phyloP scores from a whole-genome alignment of 1,284 basidiomycete species.

The Trichosporon faecale region DNA sequence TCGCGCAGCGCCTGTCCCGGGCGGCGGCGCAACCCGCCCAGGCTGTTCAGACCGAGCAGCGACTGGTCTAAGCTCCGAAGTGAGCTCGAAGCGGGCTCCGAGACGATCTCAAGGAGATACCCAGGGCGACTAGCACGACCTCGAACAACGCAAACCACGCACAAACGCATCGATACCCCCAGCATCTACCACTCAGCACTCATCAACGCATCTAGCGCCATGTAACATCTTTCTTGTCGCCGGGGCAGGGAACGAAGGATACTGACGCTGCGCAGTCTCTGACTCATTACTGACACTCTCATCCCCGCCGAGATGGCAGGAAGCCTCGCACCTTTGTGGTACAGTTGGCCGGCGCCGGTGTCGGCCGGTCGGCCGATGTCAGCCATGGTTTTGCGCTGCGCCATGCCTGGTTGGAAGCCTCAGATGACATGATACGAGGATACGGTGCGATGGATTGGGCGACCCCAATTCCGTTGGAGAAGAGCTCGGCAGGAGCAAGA shows the following conservation, averaged over 20 bases:
- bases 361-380: too few relatives aligned
- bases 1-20: slow-evolving; percentile 30
- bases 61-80: neutral
- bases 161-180: neutral
- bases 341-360: too few relatives aligned
- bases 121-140: neutral
- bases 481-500: too few relatives aligned
- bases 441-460: too few relatives aligned
- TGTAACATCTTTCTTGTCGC: neutral
- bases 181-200: slow-evolving; percentile 14
- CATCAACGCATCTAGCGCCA: neutral
- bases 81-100: too few relatives aligned
- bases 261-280: neutral
- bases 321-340: too few relatives aligned
- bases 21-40: slow-evolving; percentile 6
- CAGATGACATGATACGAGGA: too few relatives aligned
- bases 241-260: neutral
- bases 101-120: too few relatives aligned
- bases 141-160: neutral
- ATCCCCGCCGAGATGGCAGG: too few relatives aligned
- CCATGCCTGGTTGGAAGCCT: too few relatives aligned
- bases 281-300: neutral
- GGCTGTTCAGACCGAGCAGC: neutral
- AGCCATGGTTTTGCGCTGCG: too few relatives aligned
- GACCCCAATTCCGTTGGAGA: too few relatives aligned